Conservation (phyloP, 2,329 filamentous ascomycete genomes). For the Penicillium italicum region DNA sequence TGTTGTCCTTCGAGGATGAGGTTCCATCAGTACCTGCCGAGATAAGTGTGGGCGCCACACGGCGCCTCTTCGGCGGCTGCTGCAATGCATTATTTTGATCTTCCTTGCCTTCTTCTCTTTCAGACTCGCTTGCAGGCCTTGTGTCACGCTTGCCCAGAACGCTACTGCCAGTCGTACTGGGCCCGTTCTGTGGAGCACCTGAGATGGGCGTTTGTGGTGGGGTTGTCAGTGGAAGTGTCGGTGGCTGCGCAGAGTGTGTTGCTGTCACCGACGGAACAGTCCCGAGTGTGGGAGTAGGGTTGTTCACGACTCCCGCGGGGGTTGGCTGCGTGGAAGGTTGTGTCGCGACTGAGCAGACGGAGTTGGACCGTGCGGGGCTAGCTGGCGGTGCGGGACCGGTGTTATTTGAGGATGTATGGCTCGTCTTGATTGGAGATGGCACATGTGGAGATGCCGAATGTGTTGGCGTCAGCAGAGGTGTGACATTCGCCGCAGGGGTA, state of each 20-base stretch:
- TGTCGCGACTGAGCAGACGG: conserved; percentile 73
- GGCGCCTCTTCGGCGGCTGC: conserved; percentile 61
- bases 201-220: conserved; percentile 79
- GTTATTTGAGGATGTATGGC: conserved; percentile 51
- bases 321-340: conserved; percentile 44
- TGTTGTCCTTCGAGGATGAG: conserved; percentile 12
- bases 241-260: conserved; percentile 56
- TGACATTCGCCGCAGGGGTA: conserved; percentile 58
- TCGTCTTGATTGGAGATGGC: conserved; percentile 54
- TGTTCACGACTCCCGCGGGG: conserved; percentile 58
- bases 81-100: conserved; percentile 42
- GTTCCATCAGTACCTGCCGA: conserved; percentile 23
- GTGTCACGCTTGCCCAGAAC: conserved; percentile 53
- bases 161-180: conserved; percentile 53
- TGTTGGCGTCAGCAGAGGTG: conserved; percentile 68
- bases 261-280: conserved; percentile 74
- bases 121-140: conserved; percentile 41
- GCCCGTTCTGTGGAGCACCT: conserved; percentile 43
- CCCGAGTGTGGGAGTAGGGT: conserved; percentile 73
- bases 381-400: conserved; percentile 64
- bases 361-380: conserved; percentile 81
- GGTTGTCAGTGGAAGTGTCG: conserved; percentile 71
- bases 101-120: conserved; percentile 42
- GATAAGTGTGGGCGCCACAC: conserved; percentile 67
- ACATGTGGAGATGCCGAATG: conserved; percentile 54